Evolutionary conservation across 768 basidiomycete species (phyloP).

Genomic region (Tricholoma flavovirens): DNA sequence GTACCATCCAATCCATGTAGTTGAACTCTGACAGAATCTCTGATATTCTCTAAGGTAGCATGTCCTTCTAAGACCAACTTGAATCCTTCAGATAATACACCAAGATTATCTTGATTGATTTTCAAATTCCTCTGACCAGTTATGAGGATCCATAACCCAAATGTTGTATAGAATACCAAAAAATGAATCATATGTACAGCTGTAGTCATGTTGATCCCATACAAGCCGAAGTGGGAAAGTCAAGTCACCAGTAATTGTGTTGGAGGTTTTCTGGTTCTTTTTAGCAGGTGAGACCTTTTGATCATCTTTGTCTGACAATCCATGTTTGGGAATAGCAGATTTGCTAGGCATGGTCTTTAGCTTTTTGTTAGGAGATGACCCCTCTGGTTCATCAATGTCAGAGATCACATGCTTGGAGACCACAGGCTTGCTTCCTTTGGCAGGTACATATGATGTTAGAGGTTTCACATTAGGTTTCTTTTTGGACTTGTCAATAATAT

Average conservation of each 20-base stretch:
- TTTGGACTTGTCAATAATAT: background rate
- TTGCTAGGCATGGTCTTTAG: background rate
- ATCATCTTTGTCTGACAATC: background rate
- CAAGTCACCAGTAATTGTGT: background rate
- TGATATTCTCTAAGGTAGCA: no score
- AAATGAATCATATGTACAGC: conserved; percentile 20
- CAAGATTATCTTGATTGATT: no score
- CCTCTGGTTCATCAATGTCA: background rate
- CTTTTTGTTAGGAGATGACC: background rate
- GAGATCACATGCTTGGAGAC: conserved; percentile 3
- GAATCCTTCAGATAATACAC: no score
- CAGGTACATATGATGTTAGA: conserved; percentile 19
- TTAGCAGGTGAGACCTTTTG: background rate
- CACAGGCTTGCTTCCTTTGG: conserved; percentile 1
- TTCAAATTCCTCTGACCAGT: conserved; percentile 4
- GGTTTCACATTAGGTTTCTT: conserved; percentile 5
- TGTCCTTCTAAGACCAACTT: no score
- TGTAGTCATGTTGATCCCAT: conserved; percentile 18
- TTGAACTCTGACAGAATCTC: no score
- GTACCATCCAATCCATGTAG: no score
- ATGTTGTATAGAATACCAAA: conserved; percentile 18
- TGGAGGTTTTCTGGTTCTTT: background rate
- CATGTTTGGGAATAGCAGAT: background rate
- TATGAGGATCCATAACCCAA: conserved; percentile 10
- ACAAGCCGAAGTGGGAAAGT: conserved; percentile 9